phyloP scores from a whole-genome alignment of 2,329 filamentous ascomycete species.

The Cordyceps cateniannulata region DNA sequence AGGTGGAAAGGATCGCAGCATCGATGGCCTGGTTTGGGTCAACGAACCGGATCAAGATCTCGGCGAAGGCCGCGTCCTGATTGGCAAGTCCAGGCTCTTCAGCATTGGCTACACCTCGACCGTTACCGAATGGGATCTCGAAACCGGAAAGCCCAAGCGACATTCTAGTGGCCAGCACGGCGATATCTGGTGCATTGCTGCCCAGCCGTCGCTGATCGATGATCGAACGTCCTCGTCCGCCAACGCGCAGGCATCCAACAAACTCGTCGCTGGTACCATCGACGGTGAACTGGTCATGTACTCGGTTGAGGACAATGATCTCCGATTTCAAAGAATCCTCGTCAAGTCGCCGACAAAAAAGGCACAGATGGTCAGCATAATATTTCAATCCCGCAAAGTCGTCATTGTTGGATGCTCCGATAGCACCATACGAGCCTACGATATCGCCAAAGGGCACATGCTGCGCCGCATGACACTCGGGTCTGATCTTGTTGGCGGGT shows the following conservation, averaged over 20 bases:
- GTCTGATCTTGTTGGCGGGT: slow-evolving; percentile 66
- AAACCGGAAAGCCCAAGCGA: slow-evolving; percentile 66
- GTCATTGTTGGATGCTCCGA: slow-evolving; percentile 93
- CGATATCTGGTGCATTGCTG: slow-evolving; percentile 93
- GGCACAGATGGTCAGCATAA: slow-evolving; percentile 82
- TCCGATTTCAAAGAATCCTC: slow-evolving; percentile 73
- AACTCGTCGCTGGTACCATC: slow-evolving; percentile 80
- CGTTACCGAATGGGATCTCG: slow-evolving; percentile 92
- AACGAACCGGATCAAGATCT: slow-evolving; percentile 72
- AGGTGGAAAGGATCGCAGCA: slow-evolving; percentile 76
- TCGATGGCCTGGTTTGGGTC: slow-evolving; percentile 89
- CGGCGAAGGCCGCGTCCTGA: slow-evolving; percentile 51
- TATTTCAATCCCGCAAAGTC: slow-evolving; percentile 77
- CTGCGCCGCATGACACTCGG: slow-evolving; percentile 82
- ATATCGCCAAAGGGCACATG: slow-evolving; percentile 70
- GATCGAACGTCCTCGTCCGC: slow-evolving; percentile 20
- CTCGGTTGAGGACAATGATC: slow-evolving; percentile 75
- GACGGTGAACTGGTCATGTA: slow-evolving; percentile 86
- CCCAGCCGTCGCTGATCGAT: slow-evolving; percentile 57
- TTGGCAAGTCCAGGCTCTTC: slow-evolving; percentile 79
- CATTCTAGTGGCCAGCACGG: slow-evolving; percentile 89
- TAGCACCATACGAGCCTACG: slow-evolving; percentile 86
- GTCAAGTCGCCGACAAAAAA: slow-evolving; percentile 74
- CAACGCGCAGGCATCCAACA: slow-evolving; percentile 38
- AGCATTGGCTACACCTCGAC: slow-evolving; percentile 91